phyloP scores from a whole-genome alignment of 2,329 filamentous ascomycete species.

The Apiospora pterosperma region DNA sequence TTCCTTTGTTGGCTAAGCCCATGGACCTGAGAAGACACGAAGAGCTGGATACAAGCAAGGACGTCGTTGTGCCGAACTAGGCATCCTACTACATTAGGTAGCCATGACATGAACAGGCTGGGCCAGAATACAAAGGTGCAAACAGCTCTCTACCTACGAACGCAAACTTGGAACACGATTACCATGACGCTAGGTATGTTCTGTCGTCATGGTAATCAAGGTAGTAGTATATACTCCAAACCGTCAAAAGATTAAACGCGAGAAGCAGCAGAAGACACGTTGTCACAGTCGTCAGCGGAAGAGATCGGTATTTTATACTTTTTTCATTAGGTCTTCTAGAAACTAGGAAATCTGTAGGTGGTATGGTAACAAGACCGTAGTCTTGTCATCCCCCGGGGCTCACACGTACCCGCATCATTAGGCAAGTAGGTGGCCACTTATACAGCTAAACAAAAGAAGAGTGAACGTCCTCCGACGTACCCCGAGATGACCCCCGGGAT shows the following conservation, averaged over 20 bases:
- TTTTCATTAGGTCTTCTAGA: conserved; percentile 11
- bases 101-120: not conserved
- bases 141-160: too few relatives aligned
- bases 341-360: conserved; percentile 10
- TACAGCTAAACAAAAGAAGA: conserved; percentile 32
- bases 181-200: not conserved
- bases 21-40: conserved; percentile 69
- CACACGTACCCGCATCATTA: conserved; percentile 17
- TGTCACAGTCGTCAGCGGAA: not conserved
- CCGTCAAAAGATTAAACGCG: too few relatives aligned
- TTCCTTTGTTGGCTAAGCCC: conserved; percentile 61
- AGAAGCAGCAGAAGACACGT: not conserved
- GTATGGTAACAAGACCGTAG: conserved; percentile 10
- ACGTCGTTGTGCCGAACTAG: conserved; percentile 11
- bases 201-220: too few relatives aligned
- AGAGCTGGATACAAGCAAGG: conserved; percentile 47
- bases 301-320: conserved; percentile 4
- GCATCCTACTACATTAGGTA: not conserved
- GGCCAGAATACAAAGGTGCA: not conserved
- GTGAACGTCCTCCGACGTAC: not conserved
- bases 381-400: conserved; percentile 12
- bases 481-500: not conserved
- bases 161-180: too few relatives aligned
- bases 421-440: conserved; percentile 20
- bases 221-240: too few relatives aligned